Conservation (phyloP, 2,329 filamentous ascomycete species). For the Ceratocystis lukuohia region DNA sequence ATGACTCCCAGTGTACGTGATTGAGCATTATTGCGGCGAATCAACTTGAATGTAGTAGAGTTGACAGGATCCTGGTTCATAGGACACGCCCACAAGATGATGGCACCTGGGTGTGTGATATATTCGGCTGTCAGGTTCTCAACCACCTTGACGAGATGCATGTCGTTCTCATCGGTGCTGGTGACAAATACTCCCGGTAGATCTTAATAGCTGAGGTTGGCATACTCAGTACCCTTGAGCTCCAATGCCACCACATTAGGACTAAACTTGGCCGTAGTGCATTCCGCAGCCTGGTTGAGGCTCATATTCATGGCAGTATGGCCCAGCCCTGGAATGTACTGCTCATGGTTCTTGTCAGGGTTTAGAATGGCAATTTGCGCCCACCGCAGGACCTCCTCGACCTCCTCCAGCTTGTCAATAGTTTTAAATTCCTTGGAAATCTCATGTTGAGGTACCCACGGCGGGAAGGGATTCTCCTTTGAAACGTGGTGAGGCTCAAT, state of each 20-base stretch:
- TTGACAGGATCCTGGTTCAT: constrained; percentile 70
- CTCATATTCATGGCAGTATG: constrained; percentile 27
- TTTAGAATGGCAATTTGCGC: constrained; percentile 70
- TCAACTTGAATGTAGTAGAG: constrained; percentile 54
- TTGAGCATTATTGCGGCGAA: constrained; percentile 43
- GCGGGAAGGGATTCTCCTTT: constrained; percentile 42
- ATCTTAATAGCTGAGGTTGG: constrained; percentile 71
- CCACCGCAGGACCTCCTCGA: constrained; percentile 56
- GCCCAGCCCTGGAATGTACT: constrained; percentile 41
- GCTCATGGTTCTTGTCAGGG: constrained; percentile 38
- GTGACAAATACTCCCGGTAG: constrained; percentile 71
- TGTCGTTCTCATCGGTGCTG: constrained; percentile 47
- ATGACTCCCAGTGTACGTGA: constrained; percentile 58
- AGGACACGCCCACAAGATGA: constrained; percentile 63
- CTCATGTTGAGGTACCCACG: constrained; percentile 45
- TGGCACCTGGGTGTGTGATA: constrained; percentile 52
- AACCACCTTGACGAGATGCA: constrained; percentile 58
- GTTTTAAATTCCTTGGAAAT: constrained; percentile 47
- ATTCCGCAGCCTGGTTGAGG: constrained; percentile 28
- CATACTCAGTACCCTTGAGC: constrained; percentile 57
- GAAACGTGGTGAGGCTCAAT: constrained; percentile 38
- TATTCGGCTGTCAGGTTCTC: constrained; percentile 57
- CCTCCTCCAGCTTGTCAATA: constrained; percentile 44
- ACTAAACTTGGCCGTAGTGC: constrained; percentile 54
- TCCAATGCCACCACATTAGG: constrained; percentile 69